Percentiles rank a stretch among this genome's conserved stretches.
phyloP scores from a whole-genome alignment of 768 basidiomycete species.

The Serendipita sp. region DNA sequence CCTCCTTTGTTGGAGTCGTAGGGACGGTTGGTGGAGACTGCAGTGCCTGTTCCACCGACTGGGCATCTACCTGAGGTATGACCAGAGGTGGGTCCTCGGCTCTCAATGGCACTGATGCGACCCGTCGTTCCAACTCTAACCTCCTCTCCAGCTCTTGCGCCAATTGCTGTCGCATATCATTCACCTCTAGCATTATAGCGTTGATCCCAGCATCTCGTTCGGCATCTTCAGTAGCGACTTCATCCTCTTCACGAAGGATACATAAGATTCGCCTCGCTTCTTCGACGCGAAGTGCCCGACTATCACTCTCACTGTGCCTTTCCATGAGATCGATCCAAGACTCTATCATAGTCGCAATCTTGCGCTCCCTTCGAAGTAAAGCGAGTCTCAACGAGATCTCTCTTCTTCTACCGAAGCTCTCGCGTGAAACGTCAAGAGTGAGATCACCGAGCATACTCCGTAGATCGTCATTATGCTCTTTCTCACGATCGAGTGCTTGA shows the following conservation, averaged over 20 bases:
- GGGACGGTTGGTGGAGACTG: no score
- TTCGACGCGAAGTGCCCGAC: not conserved
- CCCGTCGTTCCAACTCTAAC: conserved; percentile 26
- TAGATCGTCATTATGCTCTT: conserved; percentile 31
- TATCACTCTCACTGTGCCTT: not conserved
- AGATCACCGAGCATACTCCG: conserved; percentile 50
- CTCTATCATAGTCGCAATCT: conserved; percentile 34
- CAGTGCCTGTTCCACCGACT: no score
- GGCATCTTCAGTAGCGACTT: conserved; percentile 35
- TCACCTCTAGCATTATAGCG: no score
- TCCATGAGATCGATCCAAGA: conserved; percentile 29
- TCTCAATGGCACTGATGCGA: conserved; percentile 9
- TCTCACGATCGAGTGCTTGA: conserved; percentile 28
- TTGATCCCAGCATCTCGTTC: conserved; percentile 33
- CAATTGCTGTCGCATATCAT: conserved; percentile 16
- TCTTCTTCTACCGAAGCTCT: conserved; percentile 53
- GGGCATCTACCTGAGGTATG: no score
- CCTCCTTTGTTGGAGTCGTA: no score
- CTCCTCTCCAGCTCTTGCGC: conserved; percentile 37
- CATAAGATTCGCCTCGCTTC: conserved; percentile 14
- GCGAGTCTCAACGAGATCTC: conserved; percentile 52
- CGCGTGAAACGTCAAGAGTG: conserved; percentile 52
- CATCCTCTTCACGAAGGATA: conserved; percentile 36
- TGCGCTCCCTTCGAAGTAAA: conserved; percentile 50
- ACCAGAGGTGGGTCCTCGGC: not conserved